Evolutionary conservation across 2,329 filamentous ascomycete genomes (phyloP), one percentile per base, ranked within the genome.

Genomic region (Pezicula radicicola): DNA sequence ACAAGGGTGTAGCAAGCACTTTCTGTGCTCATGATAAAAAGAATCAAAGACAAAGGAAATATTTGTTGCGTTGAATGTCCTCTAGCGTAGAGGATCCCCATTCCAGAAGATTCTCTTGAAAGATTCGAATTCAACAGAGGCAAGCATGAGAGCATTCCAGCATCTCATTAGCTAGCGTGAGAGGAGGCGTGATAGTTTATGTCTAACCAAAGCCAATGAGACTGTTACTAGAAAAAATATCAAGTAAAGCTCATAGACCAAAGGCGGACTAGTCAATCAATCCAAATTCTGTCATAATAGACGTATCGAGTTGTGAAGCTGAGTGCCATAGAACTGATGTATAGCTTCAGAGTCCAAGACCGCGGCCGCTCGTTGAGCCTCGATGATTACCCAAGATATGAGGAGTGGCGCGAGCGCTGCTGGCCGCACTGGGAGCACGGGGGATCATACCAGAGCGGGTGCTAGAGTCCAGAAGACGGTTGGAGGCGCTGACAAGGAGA

Each of bases 401-500:
- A 12, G 42, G 42, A 45, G 42, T 45, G 13, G 19, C 42, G 27
- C 42, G 42, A 8, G 42, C 3, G 16, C 42, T 45, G 42, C 42
- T 45, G 27, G 42, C 27, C 9, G 42, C 27, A 16, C 42, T 30
- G 15, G 21, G 52, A 47, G 44, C 43, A 40, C 35, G 18, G 19
- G 49, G 48, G 40, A 48, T 47, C 7, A 51, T 28, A 37, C 40
- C 50, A 10, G 42, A 48, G 41, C 52, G 55, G 40, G 54, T 54
- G 48, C 49, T 52, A 46, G 54, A 54, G 39, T 67, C 64, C 15
- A 67, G 48, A 37, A 68, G 63, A 37, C 61, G 63, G 27, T 66
- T 66, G 18, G 62, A 56, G 40, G 53, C 50, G 15, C 47, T 60
- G 27, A 74, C 73, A 67, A 80, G 73, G 55, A 63, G 65, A 36